phyloP scores from a whole-genome alignment of 2,329 filamentous ascomycete genomes.

The Zymoseptoria pseudotritici region DNA sequence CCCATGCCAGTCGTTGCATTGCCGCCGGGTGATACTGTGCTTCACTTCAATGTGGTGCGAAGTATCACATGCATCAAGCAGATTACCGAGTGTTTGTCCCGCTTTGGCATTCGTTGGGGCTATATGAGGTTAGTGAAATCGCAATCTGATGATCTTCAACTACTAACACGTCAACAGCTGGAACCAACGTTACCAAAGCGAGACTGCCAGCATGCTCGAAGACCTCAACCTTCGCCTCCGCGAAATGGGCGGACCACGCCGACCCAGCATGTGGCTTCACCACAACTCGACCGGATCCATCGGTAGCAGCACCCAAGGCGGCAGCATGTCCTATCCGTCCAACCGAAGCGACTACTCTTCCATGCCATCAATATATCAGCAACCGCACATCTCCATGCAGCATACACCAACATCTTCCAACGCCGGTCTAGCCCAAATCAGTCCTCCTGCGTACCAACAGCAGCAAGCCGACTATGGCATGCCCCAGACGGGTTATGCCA shows the following conservation, averaged over 20 bases:
- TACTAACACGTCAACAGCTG: slow-evolving; percentile 28
- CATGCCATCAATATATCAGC: slow-evolving; percentile 3
- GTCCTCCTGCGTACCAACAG: slow-evolving; percentile 13
- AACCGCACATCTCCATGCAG: slow-evolving; percentile 2
- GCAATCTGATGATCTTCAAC: not conserved
- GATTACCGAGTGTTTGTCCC: slow-evolving; percentile 39
- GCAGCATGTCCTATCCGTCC: slow-evolving; percentile 18
- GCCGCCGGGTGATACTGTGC: slow-evolving; percentile 24
- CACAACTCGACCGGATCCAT: slow-evolving; percentile 21
- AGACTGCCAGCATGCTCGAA: slow-evolving; percentile 35
- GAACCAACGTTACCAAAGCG: slow-evolving; percentile 42
- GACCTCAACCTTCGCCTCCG: slow-evolving; percentile 35
- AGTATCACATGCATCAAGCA: slow-evolving; percentile 43
- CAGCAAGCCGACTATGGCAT: slow-evolving; percentile 5
- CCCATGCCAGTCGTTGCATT: slow-evolving; percentile 26
- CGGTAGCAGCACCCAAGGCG: slow-evolving; percentile 15
- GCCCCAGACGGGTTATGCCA: slow-evolving; percentile 3
- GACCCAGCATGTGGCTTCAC: slow-evolving; percentile 25
- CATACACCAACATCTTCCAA: slow-evolving; percentile 7
- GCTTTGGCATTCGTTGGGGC: slow-evolving; percentile 42
- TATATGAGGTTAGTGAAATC: slow-evolving; percentile 33
- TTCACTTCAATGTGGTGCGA: slow-evolving; percentile 30
- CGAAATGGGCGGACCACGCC: slow-evolving; percentile 23
- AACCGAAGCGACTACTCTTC: slow-evolving; percentile 9
- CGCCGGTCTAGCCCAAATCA: slow-evolving; percentile 11